Percentiles rank a stretch among this genome's conserved stretches.
phyloP scores from a whole-genome alignment of 2,329 filamentous ascomycete species.

The Microsporum ferrugineum region DNA sequence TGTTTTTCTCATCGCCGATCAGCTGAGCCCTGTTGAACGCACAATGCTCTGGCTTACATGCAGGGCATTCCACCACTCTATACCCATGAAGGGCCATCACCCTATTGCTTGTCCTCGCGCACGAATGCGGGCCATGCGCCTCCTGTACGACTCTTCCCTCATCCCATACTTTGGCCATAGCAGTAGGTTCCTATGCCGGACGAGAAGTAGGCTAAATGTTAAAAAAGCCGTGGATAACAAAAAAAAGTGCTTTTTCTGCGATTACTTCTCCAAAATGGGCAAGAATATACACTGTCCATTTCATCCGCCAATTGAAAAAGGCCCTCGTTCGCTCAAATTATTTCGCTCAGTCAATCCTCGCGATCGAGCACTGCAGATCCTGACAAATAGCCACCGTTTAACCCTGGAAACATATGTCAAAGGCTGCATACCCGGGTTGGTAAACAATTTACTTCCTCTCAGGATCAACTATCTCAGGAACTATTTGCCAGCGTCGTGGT shows the following conservation, averaged over 20 bases:
- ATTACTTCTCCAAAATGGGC: neutral
- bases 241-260: constrained; percentile 3
- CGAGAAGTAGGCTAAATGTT: neutral
- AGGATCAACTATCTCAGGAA: neutral
- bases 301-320: constrained; percentile 1
- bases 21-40: constrained; percentile 17
- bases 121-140: neutral
- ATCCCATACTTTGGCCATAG: constrained; percentile 4
- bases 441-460: neutral
- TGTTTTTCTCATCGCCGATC: constrained; percentile 10
- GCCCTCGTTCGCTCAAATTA: too few relatives aligned
- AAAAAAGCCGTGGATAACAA: neutral
- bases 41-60: constrained; percentile 18
- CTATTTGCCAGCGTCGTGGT: neutral
- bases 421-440: neutral
- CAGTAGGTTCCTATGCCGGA: neutral
- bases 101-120: neutral
- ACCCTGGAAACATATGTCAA: neutral
- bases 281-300: constrained; percentile 7
- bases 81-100: neutral
- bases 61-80: constrained; percentile 8
- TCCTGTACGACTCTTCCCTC: constrained; percentile 4
- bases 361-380: neutral
- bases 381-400: neutral
- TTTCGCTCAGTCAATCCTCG: neutral